Base-by-base conservation (phyloP, 306 rosid species). In the Prunus mume region DNA sequence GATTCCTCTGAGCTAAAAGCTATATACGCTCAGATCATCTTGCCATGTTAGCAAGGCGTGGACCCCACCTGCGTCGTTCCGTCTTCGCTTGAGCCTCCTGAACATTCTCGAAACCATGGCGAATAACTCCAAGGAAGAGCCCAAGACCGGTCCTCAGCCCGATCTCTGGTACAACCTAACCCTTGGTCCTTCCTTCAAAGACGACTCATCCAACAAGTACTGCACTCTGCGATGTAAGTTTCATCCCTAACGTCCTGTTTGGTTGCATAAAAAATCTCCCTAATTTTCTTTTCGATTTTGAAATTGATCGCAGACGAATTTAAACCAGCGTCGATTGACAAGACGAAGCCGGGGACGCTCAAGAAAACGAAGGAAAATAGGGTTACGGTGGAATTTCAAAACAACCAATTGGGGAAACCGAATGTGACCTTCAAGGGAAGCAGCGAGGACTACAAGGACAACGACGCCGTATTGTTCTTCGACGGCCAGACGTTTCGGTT, bases 251-350 rank as follows among this genome's bases (percentile, higher is more conserved):
- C 46, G 51, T 12, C 27, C 28, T 54, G 66, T 71, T 82, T 75
- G 52, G 58, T 72, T 78, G 22, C 52, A 57, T 78, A 61, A 57
- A 66, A 79, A 79, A 49, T 79, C 10, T 15, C 41, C 41, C 15
- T 41, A 28, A n/a, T 7, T 51, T 25, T 0, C 14, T 6, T 56
- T 68, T 58, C 5, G 5, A 20, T 49, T 68, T 73, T 28, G 51
- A 13, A 64, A 38, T 57, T 30, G 69, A 27, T 71, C 84, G 74
- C 70, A 94, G 98, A 91, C 80, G 98, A 91, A 77, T 91, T 91
- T 68, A 94, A 94, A 62, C 98, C 98, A 22, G 97, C 96, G 27
- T 94, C 98, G 22, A 94, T 91, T 27, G 98, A 94, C 69, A 91
- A 90, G 86, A 81, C 85, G 57, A 90, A 90, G 84, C 71, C 87